Percentiles rank a stretch among this genome's conserved stretches.
Conservation (phyloP, 176 grass and related monocot species). For the Eleusine indica region DNA sequence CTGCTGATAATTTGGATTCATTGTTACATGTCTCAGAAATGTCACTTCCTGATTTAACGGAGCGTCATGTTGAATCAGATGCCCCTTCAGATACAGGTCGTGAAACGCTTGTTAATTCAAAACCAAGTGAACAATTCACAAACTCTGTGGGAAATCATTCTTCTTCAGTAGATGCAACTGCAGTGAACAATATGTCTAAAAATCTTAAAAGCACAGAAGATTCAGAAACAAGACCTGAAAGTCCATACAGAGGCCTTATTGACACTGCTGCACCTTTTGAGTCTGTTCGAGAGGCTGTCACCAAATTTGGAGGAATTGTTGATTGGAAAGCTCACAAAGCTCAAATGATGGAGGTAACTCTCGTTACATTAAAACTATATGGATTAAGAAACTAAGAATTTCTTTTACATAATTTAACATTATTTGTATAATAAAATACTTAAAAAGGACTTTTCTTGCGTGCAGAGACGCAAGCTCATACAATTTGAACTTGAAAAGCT, state of each 20-base stretch:
- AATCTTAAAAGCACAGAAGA: conserved; percentile 51
- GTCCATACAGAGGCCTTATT: conserved; percentile 66
- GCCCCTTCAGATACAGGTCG: neutral
- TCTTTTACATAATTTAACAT: conserved; percentile 4
- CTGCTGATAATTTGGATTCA: conserved; percentile 30
- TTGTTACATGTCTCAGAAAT: conserved; percentile 13
- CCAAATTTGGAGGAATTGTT: conserved; percentile 89
- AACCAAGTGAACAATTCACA: conserved; percentile 16
- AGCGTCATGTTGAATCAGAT: conserved; percentile 24
- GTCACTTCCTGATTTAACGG: conserved; percentile 24
- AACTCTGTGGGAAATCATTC: conserved; percentile 27
- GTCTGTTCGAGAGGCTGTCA: conserved; percentile 88
- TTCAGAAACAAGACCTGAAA: conserved; percentile 45
- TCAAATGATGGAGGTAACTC: conserved; percentile 81
- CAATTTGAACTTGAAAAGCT: conserved; percentile 75
- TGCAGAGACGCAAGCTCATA: conserved; percentile 71
- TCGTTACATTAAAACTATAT: conserved; percentile 39
- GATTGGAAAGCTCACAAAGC: conserved; percentile 97
- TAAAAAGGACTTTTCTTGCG: conserved; percentile 19
- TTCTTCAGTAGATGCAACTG: conserved; percentile 30
- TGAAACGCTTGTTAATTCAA: conserved; percentile 27
- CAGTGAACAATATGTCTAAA: conserved; percentile 33
- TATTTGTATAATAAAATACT: conserved; percentile 19
- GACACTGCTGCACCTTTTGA: conserved; percentile 90
- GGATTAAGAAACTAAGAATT: neutral